phyloP scores from a whole-genome alignment of 257 asterid species.

The Euphrasia confusa region DNA sequence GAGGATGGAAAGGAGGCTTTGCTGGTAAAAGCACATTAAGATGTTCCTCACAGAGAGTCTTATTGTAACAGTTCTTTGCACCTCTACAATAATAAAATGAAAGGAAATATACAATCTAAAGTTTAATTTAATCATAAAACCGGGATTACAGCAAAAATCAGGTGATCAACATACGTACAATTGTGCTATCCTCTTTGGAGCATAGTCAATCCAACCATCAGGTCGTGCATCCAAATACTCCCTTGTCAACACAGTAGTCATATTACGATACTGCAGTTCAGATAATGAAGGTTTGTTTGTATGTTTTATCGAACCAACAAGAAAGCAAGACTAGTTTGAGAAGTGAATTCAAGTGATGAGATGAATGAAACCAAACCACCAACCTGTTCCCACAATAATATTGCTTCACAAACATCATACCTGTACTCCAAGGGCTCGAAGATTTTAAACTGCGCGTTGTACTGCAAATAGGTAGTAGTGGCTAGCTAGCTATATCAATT shows the following conservation, averaged over 20 bases:
- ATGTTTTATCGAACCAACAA: not conserved
- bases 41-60: conserved; percentile 87
- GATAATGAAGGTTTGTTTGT: conserved; percentile 31
- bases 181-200: conserved; percentile 92
- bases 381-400: conserved; percentile 98
- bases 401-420: conserved; percentile 87
- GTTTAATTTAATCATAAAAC: conserved; percentile 14
- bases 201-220: conserved; percentile 94
- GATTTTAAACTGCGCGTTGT: conserved; percentile 76
- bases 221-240: conserved; percentile 95
- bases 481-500: conserved; percentile 9
- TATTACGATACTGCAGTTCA: conserved; percentile 97
- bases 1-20: conserved; percentile 94
- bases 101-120: conserved; percentile 6
- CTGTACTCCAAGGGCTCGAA: conserved; percentile 93
- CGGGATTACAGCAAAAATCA: conserved; percentile 19
- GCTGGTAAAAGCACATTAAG: conserved; percentile 83
- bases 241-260: conserved; percentile 96
- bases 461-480: conserved; percentile 47
- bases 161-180: conserved; percentile 44
- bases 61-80: conserved; percentile 79
- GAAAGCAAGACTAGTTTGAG: conserved; percentile 18
- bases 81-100: conserved; percentile 47
- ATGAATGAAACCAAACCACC: not conserved
- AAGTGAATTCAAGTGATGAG: conserved; percentile 12